Base-by-base conservation (phyloP, 1,139 yeast genomes). In the Suhomyces ambrosiae region DNA sequence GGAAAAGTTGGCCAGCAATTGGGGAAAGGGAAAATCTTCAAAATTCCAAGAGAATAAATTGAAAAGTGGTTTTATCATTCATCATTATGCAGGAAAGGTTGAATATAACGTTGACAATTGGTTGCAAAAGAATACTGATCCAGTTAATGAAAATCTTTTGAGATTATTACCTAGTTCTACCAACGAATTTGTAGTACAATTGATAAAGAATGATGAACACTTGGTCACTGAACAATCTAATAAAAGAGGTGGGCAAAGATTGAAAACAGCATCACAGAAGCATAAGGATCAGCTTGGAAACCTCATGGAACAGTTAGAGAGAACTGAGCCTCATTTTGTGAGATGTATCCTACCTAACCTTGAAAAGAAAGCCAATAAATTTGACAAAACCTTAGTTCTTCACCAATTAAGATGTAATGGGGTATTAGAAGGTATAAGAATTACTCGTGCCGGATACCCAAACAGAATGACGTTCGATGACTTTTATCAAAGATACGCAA, bases 361-460 rank as follows among this genome's bases (percentile, higher is more conserved):
- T 46, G 70, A 76, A 25, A 90, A 92, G 56, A 72, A 71, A 41
- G 81, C 97, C 0, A 78, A 76, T 32, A 68, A 72, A 33, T 85
- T 92, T 53, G 90, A 89, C 52, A 87, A 85, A 52, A 67, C 64
- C 21, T 66, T 94, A 27, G 96, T 94, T 3, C 68, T 92, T 35
- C 92, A 86, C 43, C 99, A 94, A 62, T 71, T 94, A 44, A 74
- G 97, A 45, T 94, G 97, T 58, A 94, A 94, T 58, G 99, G 99
- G 74, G 99, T 94, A 10, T 67, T 94, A 34, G 99, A 94, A 68
- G 99, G 99, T 46, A 94, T 94, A 29, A 76, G 98, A 61, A 92
- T 94, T 46, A 96, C 97, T 0, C 75, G 99, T 48, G 90, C 96
- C 11, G 99, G 99, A 3, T 94, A 86, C 58, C 98, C 99, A 1